Conservation (phyloP, 176 grass and related monocot species). For the Saccharum officinarum region DNA sequence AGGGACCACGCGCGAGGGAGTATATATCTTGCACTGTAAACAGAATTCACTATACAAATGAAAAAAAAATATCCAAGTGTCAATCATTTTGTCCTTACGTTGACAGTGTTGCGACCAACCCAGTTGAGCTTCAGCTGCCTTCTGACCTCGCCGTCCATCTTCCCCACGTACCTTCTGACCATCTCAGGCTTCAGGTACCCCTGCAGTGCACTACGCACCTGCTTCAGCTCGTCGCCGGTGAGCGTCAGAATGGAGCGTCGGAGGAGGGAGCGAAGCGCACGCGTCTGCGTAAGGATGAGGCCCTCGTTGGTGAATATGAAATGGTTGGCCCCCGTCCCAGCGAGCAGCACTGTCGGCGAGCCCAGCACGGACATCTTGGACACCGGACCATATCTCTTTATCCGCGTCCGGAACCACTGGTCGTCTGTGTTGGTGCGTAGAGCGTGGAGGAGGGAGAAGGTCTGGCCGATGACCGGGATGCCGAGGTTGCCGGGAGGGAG, state of each 20-base stretch:
- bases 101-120: slow-evolving; percentile 26
- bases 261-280: slow-evolving; percentile 25
- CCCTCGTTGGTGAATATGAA: slow-evolving; percentile 42
- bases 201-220: slow-evolving; percentile 21
- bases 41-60: neutral
- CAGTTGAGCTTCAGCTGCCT: slow-evolving; percentile 42
- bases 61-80: neutral
- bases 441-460: slow-evolving; percentile 39
- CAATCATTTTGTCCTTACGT: neutral
- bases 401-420: slow-evolving; percentile 31
- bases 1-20: too few species aligned
- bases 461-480: slow-evolving; percentile 38
- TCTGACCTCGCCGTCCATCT: slow-evolving; percentile 40
- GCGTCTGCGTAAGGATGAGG: slow-evolving; percentile 37
- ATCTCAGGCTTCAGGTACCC: slow-evolving; percentile 41
- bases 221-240: slow-evolving; percentile 37
- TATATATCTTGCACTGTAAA: neutral
- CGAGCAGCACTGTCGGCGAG: slow-evolving; percentile 33
- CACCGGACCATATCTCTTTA: slow-evolving; percentile 37
- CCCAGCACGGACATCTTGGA: slow-evolving; percentile 45
- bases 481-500: slow-evolving; percentile 51
- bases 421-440: slow-evolving; percentile 37
- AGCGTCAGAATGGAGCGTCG: slow-evolving; percentile 36
- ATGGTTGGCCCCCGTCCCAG: slow-evolving; percentile 39
- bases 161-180: slow-evolving; percentile 32